phyloP scores from a whole-genome alignment of 2,329 filamentous ascomycete genomes.

The Aureobasidium zeae region DNA sequence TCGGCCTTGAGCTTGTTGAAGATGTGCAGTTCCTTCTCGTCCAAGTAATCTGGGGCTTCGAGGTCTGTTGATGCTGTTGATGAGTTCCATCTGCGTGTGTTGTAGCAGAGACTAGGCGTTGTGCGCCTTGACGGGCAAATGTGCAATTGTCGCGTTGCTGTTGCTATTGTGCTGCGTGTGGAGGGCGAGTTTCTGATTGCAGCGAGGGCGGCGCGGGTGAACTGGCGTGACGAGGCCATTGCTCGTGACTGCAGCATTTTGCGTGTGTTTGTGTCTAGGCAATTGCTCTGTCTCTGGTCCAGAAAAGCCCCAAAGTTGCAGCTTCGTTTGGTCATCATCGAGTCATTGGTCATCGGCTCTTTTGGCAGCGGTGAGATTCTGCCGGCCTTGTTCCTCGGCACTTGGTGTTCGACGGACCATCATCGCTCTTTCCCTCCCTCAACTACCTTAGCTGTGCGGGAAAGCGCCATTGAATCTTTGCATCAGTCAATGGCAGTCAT shows the following conservation, averaged over 20 bases:
- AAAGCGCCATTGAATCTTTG: no score
- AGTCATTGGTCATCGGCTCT: conserved; percentile 11
- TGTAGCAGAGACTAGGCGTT: neutral
- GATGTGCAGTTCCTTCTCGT: conserved; percentile 37
- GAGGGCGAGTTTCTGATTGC: neutral
- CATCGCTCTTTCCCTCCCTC: no score
- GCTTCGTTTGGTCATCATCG: neutral
- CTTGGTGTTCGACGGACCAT: no score
- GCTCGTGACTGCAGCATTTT: conserved; percentile 10
- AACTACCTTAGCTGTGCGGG: no score
- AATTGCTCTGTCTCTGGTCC: neutral
- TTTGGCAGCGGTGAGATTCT: no score
- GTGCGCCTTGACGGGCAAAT: neutral
- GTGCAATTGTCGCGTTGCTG: conserved; percentile 2
- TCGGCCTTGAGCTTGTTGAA: conserved; percentile 38
- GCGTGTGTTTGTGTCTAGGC: neutral
- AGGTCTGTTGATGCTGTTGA: conserved; percentile 12
- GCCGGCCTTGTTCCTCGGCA: no score
- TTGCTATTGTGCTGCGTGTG: neutral
- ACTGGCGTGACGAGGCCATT: conserved; percentile 4
- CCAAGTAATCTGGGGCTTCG: conserved; percentile 39
- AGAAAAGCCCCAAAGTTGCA: neutral
- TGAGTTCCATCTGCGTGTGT: conserved; percentile 2
- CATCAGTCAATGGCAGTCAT: no score
- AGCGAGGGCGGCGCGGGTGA: neutral